phyloP scores from a whole-genome alignment of 306 rosid genomes.

The Canavalia gladiata region DNA sequence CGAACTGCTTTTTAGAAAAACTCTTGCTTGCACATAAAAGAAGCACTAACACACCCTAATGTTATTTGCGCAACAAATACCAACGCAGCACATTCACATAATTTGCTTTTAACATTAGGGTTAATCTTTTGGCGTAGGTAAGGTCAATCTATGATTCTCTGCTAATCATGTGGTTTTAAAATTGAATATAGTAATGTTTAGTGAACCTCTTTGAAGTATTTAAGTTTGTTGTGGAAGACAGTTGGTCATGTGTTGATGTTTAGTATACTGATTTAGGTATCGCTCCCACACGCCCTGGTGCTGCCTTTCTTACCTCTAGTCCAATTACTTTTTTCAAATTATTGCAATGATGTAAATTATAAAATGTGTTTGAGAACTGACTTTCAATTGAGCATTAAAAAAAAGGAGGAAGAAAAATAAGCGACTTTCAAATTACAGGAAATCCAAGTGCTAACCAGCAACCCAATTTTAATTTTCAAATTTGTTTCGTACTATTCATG shows the following conservation, averaged over 20 bases:
- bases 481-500: not conserved
- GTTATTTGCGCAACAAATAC: constrained; percentile 24
- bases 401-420: too few species aligned
- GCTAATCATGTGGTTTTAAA: not conserved
- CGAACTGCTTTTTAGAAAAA: constrained; percentile 35
- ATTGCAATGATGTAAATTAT: not conserved
- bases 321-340: constrained; percentile 2
- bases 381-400: too few species aligned
- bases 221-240: constrained; percentile 39
- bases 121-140: constrained; percentile 45
- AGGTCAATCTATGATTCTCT: constrained; percentile 29
- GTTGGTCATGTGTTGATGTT: not conserved
- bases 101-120: constrained; percentile 38
- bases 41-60: constrained; percentile 17
- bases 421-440: too few species aligned
- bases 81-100: constrained; percentile 19
- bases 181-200: not conserved
- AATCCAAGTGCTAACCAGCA: constrained; percentile 3
- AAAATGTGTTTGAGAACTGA: not conserved
- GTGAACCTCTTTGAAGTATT: constrained; percentile 19
- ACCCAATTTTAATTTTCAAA: not conserved
- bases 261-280: not conserved
- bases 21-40: constrained; percentile 36
- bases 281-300: not conserved
- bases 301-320: not conserved